Evolutionary conservation across 306 rosid genomes (phyloP), one percentile per base, ranked within the genome.

Genomic region (Trifolium dubium): DNA sequence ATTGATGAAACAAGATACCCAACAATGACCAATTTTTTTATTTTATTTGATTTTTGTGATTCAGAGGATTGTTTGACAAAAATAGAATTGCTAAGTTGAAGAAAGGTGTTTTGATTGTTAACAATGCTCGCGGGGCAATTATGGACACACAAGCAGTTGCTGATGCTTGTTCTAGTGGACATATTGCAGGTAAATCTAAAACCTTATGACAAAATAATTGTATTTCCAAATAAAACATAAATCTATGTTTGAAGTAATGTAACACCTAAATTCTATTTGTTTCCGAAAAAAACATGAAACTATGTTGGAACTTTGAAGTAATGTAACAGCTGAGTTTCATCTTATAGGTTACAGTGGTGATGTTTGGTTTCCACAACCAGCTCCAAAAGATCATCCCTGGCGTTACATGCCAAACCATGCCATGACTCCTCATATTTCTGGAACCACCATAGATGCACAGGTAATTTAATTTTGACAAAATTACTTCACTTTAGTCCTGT

Each of bases 341-440:
- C 13, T 77, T 77, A 39, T 77, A 94, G 98, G 98, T 55, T 94
- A 94, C 73, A 76, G 98, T 67, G 98, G 98, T 5, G 98, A 94
- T 83, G 98, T 94, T 68, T 92, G 99, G 99, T 31, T 67, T 59
- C 96, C 95, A 28, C 99, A 94, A 75, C 99, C 99, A 53, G 96
- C 99, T 71, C 99, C 99, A 8, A 92, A 94, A 83, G 99, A 94
- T 80, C 99, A 94, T 69, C 99, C 99, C 68, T 94, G 99, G 99
- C 99, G 99, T 54, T 81, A 88, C 84, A 94, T 94, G 98, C 96
- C 98, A 18, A 94, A 94, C 80, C 96, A 94, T 14, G 97, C 99
- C 40, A 94, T 94, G 99, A 94, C 99, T 67, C 99, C 99, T 73
- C 99, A 94, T 75, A 54, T 87, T 70, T 94, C 97, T 44, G 97